Evolutionary conservation across 1,284 basidiomycete genomes (phyloP).

Genomic region (Sanghuangporus baumii): DNA sequence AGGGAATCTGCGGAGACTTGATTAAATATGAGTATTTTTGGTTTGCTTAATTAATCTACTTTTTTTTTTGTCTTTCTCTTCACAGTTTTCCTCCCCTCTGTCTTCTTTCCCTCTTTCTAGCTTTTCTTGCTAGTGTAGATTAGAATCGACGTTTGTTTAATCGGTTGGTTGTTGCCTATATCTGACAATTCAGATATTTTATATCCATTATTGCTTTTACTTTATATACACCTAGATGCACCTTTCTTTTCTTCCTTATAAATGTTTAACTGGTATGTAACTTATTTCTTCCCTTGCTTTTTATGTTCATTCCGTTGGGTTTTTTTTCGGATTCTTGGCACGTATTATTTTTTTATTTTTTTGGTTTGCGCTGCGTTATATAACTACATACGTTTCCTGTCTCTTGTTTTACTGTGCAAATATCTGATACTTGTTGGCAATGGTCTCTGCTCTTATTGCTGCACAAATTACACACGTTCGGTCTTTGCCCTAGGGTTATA

Average conservation of each 20-base stretch:
- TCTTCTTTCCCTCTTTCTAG: too few species aligned
- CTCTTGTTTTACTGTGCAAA: not conserved
- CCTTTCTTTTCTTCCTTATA: not conserved
- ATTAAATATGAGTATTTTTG: not conserved
- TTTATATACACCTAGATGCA: not conserved
- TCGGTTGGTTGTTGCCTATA: not conserved
- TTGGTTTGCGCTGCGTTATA: not conserved
- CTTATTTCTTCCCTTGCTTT: not conserved
- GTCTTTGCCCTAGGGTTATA: too few species aligned
- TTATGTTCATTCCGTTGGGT: not conserved
- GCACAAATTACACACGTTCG: too few species aligned
- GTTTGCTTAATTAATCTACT: not conserved
- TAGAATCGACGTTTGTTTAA: not conserved
- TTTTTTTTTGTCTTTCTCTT: not conserved
- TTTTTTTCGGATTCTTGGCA: not conserved
- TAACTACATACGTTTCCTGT: not conserved
- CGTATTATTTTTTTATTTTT: not conserved
- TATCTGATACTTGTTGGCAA: not conserved
- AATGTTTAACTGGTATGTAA: not conserved
- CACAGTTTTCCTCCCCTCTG: not conserved
- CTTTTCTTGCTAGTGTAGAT: too few species aligned
- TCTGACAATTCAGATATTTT: not conserved
- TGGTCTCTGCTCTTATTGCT: too few species aligned
- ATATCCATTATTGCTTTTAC: not conserved
- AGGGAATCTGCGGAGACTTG: constrained; percentile 10